Base-by-base conservation (phyloP, 768 basidiomycete genomes). In the Suillus spraguei region DNA sequence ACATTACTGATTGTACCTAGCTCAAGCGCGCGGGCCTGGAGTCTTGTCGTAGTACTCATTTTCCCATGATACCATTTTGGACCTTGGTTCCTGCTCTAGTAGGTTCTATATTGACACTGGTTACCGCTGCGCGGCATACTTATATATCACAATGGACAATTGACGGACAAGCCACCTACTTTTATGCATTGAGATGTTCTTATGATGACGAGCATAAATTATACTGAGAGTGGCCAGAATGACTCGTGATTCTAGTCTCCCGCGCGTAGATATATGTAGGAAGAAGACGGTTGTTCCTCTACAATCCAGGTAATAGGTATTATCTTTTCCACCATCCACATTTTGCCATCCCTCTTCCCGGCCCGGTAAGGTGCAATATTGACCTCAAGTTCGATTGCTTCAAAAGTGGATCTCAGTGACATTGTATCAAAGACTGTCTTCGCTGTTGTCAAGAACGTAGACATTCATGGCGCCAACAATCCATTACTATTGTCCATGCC, bases 401-500 rank as follows among this genome's bases (percentile, higher is more conserved):
- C 13, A 16, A 50, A 11, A 32, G 52, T 53, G 14, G 14, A 38
- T 38, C 36, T 56, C 36, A 24, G 36, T 38, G 36, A 13, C 36
- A 38, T 28, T n/a, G 10, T 2, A 35, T 20, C 11, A n/a, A 53
- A 20, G 20, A 4, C 13, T 5, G 20, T n/a, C 52, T 13, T 35
- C 20, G 17, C 55, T 39, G 36, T 28, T 7, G 22, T 14, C 8
- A 17, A 56, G 22, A 56, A 56, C 55, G 22, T 56, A 58, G 17
- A 20, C 28, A 58, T 20, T 1, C 24, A 82, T 82, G 81, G 73
- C 80, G 66, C 80, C 83, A 33, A 77, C 67, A 47, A 76, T 85
- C 20, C 75, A 79, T 17, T 94, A 92, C 73, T 89, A 93, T 69
- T 94, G 92, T 68, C 84, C 90, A 44, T 94, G 92, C 72, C 80